These are phyloP conservation scores for Sedum album DNA, from an alignment of 164 flowering plant species.

Conservation along the genomic window DNA sequence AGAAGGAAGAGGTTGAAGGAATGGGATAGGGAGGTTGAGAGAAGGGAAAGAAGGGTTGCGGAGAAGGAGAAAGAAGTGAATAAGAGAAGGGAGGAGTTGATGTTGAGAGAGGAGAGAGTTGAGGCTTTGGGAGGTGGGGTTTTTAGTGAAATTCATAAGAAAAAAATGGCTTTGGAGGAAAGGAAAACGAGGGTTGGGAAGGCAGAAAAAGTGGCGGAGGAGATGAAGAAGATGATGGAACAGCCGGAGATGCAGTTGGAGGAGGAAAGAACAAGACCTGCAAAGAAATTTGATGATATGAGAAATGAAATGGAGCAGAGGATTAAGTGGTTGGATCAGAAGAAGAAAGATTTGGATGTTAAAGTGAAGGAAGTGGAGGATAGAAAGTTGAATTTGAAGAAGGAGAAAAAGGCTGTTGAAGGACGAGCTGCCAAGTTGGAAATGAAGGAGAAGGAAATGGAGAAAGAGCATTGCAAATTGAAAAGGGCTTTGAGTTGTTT, in stretches of 20 bases:
- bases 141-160: not conserved
- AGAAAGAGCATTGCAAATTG: not conserved
- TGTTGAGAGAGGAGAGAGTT: constrained; percentile 5
- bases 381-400: constrained; percentile 6
- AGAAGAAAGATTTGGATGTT: not conserved
- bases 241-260: not conserved
- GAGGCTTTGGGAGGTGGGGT: not conserved
- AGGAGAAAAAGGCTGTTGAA: not conserved
- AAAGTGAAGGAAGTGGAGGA: constrained; percentile 1
- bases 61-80: not conserved
- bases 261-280: not conserved
- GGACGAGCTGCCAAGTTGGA: not conserved
- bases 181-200: not conserved
- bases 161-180: not conserved
- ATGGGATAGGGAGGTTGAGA: not conserved
- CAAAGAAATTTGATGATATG: not conserved
- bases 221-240: constrained; percentile 5
- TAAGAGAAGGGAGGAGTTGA: not conserved
- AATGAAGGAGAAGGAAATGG: constrained; percentile 11
- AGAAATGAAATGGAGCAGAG: constrained; percentile 3
- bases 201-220: not conserved
- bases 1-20: not conserved
- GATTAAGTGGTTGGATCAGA: not conserved
- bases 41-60: not conserved
- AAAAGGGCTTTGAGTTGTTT: no score